Conservation (phyloP, 768 basidiomycete species). For the Hericium coralloides region DNA sequence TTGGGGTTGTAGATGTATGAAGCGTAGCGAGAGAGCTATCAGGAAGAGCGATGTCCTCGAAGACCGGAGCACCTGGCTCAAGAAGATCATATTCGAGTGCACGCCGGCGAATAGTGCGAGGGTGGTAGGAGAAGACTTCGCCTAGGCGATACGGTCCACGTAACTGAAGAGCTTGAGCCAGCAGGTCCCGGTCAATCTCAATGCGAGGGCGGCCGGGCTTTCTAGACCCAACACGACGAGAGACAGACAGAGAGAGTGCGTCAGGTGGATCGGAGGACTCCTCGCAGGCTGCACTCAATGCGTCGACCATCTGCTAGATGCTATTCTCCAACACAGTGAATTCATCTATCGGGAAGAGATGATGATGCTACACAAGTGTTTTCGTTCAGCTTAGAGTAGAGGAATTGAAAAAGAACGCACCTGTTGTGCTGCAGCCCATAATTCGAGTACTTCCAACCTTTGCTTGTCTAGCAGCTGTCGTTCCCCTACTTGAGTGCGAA, state of each 20-base stretch:
- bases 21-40: neutral
- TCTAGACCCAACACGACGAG: conserved; percentile 5
- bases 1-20: neutral
- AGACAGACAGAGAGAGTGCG: neutral
- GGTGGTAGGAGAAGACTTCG: neutral
- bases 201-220: conserved; percentile 19
- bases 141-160: conserved; percentile 14
- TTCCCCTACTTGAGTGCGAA: conserved; percentile 5
- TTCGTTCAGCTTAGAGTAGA: neutral
- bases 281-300: neutral
- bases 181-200: conserved; percentile 20
- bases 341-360: neutral
- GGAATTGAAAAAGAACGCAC: neutral
- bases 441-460: neutral
- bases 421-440: neutral
- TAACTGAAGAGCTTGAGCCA: conserved; percentile 15
- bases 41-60: neutral
- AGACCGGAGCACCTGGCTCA: conserved; percentile 14
- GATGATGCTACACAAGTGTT: conserved; percentile 1
- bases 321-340: neutral
- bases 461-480: neutral
- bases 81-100: conserved; percentile 13
- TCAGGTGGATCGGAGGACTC: conserved; percentile 1
- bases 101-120: conserved; percentile 14
- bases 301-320: neutral